These are phyloP conservation scores for Juglanconis sp. DNA, from an alignment of 2,329 filamentous ascomycete genomes.

Conservation along the genomic window DNA sequence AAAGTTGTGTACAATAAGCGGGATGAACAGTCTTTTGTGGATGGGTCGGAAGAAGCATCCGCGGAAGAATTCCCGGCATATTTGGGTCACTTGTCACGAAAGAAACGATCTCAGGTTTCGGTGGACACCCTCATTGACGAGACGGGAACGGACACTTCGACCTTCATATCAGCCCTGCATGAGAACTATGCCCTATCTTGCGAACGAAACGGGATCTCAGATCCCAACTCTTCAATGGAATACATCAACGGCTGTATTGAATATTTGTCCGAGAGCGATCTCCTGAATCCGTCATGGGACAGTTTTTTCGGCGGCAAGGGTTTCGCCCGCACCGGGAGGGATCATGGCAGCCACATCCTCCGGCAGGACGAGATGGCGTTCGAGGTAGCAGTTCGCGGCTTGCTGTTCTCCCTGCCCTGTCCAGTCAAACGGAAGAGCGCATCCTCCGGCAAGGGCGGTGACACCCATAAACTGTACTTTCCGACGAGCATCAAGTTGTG, in stretches of 20 bases:
- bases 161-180: constrained; percentile 84
- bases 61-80: constrained; percentile 58
- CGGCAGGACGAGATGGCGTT: constrained; percentile 94
- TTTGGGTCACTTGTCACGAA: constrained; percentile 54
- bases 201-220: constrained; percentile 49
- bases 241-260: constrained; percentile 83
- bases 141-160: constrained; percentile 86
- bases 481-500: constrained; percentile 81
- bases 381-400: constrained; percentile 80
- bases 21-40: constrained; percentile 47
- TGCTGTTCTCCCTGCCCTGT: constrained; percentile 79
- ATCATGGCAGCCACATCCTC: constrained; percentile 67
- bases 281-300: constrained; percentile 73
- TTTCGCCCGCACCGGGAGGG: constrained; percentile 46
- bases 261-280: constrained; percentile 80
- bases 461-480: constrained; percentile 88
- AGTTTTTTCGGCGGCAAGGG: constrained; percentile 63
- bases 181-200: constrained; percentile 93
- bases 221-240: constrained; percentile 64
- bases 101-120: constrained; percentile 61
- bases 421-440: constrained; percentile 72
- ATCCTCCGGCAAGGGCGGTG: constrained; percentile 41
- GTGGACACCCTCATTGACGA: constrained; percentile 84
- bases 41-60: constrained; percentile 33
- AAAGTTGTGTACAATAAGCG: constrained; percentile 97